These are phyloP conservation scores for Phalaenopsis hybrid DNA, from an alignment of 116 monocot species.

Conservation along the genomic window DNA sequence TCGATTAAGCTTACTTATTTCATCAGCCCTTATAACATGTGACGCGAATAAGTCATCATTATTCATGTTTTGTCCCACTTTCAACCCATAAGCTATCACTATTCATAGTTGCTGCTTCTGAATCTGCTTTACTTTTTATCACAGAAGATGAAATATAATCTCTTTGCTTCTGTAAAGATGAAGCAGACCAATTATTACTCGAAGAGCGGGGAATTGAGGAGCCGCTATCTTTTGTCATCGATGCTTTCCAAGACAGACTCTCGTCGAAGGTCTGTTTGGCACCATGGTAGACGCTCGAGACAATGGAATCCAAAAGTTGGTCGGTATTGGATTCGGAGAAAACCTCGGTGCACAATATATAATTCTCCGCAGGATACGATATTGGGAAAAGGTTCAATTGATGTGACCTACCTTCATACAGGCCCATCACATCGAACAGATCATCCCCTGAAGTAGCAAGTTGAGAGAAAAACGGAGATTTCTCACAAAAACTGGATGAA, in stretches of 20 bases:
- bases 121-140: constrained; percentile 10
- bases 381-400: constrained; percentile 8
- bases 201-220: constrained; percentile 5
- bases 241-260: constrained; percentile 13
- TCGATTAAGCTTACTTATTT: constrained; percentile 16
- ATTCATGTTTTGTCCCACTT: constrained; percentile 14
- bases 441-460: constrained; percentile 9
- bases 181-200: background rate
- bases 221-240: constrained; percentile 3
- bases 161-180: background rate
- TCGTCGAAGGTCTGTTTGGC: constrained; percentile 16
- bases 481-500: constrained; percentile 9
- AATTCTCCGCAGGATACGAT: constrained; percentile 14
- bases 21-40: constrained; percentile 22
- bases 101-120: too few species aligned
- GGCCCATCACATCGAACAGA: constrained; percentile 15
- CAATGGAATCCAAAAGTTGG: constrained; percentile 38
- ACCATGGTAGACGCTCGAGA: constrained; percentile 23
- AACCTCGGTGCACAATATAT: constrained; percentile 19
- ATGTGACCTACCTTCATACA: constrained; percentile 1
- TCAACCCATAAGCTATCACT: constrained; percentile 10
- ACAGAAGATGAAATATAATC: background rate
- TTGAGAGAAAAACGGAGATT: constrained; percentile 7
- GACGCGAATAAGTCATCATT: constrained; percentile 11
- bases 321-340: constrained; percentile 26